Conservation (phyloP, 1,284 basidiomycete genomes). For the Microstroma glucosiphilum region DNA sequence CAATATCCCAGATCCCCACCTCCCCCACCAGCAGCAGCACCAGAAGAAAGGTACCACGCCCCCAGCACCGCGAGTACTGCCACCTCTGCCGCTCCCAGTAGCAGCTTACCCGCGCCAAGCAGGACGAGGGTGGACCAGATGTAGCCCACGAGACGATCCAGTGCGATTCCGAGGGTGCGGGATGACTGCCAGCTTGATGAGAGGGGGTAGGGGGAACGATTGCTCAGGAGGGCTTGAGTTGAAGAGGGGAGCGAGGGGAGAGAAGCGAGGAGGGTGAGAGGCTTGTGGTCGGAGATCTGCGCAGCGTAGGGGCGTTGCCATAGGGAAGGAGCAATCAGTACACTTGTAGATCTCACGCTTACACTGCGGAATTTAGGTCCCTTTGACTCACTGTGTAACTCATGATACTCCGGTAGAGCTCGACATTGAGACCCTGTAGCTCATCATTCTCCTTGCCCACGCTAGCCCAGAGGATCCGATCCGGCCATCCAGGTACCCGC, state of each 20-base stretch:
- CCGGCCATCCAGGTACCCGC: conserved; percentile 86
- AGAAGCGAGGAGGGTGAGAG: conserved; percentile 37
- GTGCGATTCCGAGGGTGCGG: conserved; percentile 59
- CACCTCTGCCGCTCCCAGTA: conserved; percentile 11
- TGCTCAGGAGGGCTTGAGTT: conserved; percentile 54
- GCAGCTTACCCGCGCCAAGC: conserved; percentile 12
- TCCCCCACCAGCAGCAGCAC: background rate
- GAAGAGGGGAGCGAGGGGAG: conserved; percentile 53
- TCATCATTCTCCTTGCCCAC: conserved; percentile 55
- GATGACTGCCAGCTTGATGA: conserved; percentile 56
- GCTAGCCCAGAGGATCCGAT: conserved; percentile 74
- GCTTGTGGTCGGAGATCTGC: conserved; percentile 47
- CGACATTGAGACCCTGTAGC: conserved; percentile 29
- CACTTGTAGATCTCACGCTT: too few species aligned
- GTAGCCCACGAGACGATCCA: conserved; percentile 69
- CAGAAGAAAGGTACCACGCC: conserved; percentile 3
- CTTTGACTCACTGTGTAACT: conserved; percentile 23
- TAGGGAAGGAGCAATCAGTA: too few species aligned
- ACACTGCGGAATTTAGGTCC: too few species aligned
- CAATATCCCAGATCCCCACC: conserved; percentile 9
- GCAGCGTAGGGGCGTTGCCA: conserved; percentile 5
- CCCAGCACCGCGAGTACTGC: conserved; percentile 9
- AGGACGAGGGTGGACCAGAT: conserved; percentile 56
- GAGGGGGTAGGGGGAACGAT: conserved; percentile 31
- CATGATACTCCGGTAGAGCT: conserved; percentile 49